Base-by-base conservation (phyloP, 768 basidiomycete genomes). In the Hericium rajendrae region DNA sequence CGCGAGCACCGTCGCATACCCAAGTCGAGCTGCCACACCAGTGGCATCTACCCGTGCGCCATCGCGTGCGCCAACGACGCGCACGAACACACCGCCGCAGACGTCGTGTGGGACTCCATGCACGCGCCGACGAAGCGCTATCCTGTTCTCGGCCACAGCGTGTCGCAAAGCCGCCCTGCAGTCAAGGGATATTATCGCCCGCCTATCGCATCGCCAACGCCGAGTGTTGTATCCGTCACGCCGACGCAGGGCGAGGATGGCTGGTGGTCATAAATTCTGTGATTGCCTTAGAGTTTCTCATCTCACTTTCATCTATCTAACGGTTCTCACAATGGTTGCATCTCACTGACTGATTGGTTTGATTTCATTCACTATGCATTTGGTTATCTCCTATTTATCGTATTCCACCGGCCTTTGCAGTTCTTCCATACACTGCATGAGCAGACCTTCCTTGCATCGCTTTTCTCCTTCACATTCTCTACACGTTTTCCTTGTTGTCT, bases 61-160 rank as follows among this genome's bases (percentile, higher is more conserved):
- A 13, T 72, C 72, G 53, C 66, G 66, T 32, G 16, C 43, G 43
- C 32, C 32, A 10, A 46, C 43, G 6, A 22, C 22, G 43, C 73
- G 77, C 37, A 75, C 76, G 40, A 68, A 71, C 51, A 79, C 83
- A 3, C 78, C 80, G n/a, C 78, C 79, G 0, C 69, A 71, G 41
- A 59, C 78, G 6, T 84, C 85, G 85, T 90, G 12, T 83, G 84
- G 79, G 84, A 89, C 64, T 91, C 90, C 1, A 89, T 81, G 61
- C 81, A 81, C 48, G 79, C 79, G 26, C 80, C 78, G 3, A 62
- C 78, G 18, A 65, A 46, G 48, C 60, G 46, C 40, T 53, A 54
- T 26, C 18, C 51, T 24, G 39, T 6, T 6, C 56, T 51, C n/a
- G 38, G 50, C 24, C 12, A 38, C 65, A 10, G 68, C 57, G 41